These are phyloP conservation scores for Hymenotorrendiella dingleyae DNA, from an alignment of 2,329 filamentous ascomycete species.

Conservation along the genomic window DNA sequence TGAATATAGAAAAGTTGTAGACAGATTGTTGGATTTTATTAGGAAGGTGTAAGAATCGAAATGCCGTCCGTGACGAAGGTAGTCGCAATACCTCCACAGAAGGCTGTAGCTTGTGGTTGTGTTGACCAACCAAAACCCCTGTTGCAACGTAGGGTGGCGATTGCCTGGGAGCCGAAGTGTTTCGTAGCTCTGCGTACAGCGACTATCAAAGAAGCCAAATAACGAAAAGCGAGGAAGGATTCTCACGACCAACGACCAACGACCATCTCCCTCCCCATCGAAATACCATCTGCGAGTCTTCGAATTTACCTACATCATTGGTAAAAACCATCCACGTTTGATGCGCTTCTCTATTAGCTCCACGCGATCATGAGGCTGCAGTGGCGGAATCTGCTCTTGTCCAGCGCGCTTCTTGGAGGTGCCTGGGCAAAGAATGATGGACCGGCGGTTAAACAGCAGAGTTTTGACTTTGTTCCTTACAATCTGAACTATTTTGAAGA, in stretches of 20 bases:
- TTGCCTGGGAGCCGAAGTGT: too few relatives aligned
- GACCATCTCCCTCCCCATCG: background rate
- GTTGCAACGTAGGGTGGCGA: too few relatives aligned
- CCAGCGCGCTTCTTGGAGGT: slow-evolving; percentile 22
- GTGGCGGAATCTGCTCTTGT: slow-evolving; percentile 28
- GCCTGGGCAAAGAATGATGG: slow-evolving; percentile 32
- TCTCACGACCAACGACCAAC: background rate
- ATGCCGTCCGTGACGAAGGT: too few relatives aligned
- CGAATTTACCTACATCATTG: background rate
- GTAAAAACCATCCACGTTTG: slow-evolving; percentile 19
- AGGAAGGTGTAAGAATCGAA: too few relatives aligned
- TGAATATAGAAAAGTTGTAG: too few relatives aligned
- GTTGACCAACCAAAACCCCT: too few relatives aligned
- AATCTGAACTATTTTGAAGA: slow-evolving; percentile 88
- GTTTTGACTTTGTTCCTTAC: slow-evolving; percentile 60
- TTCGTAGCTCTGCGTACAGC: slow-evolving; percentile 1
- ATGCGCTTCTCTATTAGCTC: slow-evolving; percentile 25
- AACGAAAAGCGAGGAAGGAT: background rate
- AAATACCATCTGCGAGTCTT: background rate
- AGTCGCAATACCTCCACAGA: too few relatives aligned
- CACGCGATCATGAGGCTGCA: slow-evolving; percentile 31
- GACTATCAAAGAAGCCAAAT: slow-evolving; percentile 6
- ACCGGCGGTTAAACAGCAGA: slow-evolving; percentile 59
- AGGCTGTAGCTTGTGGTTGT: too few relatives aligned
- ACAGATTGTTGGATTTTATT: too few relatives aligned